Evolutionary conservation across 257 asterid species (phyloP).

Genomic region (Capsicum chinense): DNA sequence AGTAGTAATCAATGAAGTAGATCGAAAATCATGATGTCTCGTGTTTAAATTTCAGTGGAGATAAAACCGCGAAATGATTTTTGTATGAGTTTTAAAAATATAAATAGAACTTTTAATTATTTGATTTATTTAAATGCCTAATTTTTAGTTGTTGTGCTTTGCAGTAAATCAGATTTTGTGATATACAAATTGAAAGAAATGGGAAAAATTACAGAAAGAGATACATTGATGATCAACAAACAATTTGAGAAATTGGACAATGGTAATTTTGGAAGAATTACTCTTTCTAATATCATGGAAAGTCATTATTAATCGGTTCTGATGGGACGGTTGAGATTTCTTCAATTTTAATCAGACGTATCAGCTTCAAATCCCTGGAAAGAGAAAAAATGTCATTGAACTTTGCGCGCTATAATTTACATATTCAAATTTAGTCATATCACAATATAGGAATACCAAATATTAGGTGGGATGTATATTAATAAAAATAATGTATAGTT

Average conservation of each 20-base stretch:
- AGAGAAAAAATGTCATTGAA: not conserved
- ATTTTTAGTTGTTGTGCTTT: no score
- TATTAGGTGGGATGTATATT: no score
- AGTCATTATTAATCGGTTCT: not conserved
- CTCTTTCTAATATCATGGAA: slow-evolving; percentile 79
- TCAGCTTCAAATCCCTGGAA: not conserved
- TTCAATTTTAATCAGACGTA: accelerated
- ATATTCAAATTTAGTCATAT: no score
- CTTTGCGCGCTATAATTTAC: no score
- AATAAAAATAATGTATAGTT: not conserved
- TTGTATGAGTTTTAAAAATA: no score
- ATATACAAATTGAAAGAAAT: slow-evolving; percentile 90
- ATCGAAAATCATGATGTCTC: no score
- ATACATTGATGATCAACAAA: slow-evolving; percentile 60
- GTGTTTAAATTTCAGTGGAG: no score
- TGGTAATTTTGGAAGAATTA: slow-evolving; percentile 83
- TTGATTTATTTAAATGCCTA: no score
- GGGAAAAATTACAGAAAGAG: slow-evolving; percentile 74
- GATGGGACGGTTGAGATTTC: accelerated
- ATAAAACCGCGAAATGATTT: no score
- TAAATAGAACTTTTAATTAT: no score
- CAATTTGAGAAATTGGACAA: slow-evolving; percentile 82
- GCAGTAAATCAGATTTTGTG: slow-evolving; percentile 65
- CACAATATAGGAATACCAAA: no score
- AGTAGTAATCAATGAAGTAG: no score